phyloP scores from a whole-genome alignment of 2,329 filamentous ascomycete genomes.

The Monilinia laxa region DNA sequence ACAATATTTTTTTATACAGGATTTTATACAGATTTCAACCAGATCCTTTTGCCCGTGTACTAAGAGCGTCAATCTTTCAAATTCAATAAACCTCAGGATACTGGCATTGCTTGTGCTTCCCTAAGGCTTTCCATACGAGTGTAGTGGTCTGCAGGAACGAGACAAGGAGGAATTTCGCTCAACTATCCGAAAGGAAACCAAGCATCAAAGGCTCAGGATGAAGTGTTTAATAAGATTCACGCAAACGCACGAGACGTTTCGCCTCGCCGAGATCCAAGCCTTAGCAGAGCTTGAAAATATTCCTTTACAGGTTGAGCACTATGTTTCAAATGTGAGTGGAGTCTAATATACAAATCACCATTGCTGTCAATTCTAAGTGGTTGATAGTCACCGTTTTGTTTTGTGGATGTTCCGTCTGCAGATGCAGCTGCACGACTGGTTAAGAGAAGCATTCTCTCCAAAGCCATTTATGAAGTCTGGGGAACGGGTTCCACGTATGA shows the following conservation, averaged over 20 bases:
- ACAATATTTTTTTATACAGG: neutral
- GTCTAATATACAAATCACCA: slow-evolving; percentile 19
- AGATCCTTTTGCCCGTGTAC: neutral
- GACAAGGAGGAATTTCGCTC: neutral
- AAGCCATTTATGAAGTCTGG: slow-evolving; percentile 89
- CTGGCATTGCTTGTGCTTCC: neutral
- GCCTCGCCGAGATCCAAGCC: slow-evolving; percentile 77
- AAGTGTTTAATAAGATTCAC: slow-evolving; percentile 88
- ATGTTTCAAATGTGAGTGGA: slow-evolving; percentile 66
- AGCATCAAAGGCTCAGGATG: slow-evolving; percentile 45
- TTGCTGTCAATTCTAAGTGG: slow-evolving; percentile 25
- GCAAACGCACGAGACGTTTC: slow-evolving; percentile 89
- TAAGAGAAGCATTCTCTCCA: slow-evolving; percentile 74
- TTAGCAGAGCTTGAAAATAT: slow-evolving; percentile 69
- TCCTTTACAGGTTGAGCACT: slow-evolving; percentile 70
- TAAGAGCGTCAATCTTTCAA: neutral
- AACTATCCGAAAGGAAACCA: neutral
- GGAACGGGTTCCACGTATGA: slow-evolving; percentile 67
- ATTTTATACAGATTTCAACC: neutral
- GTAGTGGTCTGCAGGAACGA: slow-evolving; percentile 5
- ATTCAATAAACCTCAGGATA: neutral
- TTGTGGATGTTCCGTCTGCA: slow-evolving; percentile 67
- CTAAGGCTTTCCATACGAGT: slow-evolving; percentile 12
- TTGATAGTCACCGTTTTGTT: slow-evolving; percentile 77
- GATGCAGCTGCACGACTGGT: slow-evolving; percentile 66